A percentile compares a stretch with the other conserved stretches of the same genome.
These are phyloP conservation scores for Leucoagaricus sp. DNA, from an alignment of 1,284 basidiomycete species.

Conservation along the genomic window DNA sequence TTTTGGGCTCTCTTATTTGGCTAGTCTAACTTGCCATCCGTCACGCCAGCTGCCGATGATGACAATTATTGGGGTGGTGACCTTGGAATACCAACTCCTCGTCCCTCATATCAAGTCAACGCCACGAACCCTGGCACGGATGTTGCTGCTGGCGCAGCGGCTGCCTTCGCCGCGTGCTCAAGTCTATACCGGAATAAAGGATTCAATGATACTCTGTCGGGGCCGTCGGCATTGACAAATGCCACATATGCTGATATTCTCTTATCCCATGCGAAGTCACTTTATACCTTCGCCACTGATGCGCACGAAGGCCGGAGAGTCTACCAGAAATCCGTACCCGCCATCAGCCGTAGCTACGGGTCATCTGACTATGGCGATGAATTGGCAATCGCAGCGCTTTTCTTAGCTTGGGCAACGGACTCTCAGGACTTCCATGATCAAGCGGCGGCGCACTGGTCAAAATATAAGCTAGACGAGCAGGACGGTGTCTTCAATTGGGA, in stretches of 20 bases:
- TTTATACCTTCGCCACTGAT: constrained; percentile 75
- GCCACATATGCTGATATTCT: constrained; percentile 71
- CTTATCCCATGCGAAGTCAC: constrained; percentile 69
- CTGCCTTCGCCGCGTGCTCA: constrained; percentile 86
- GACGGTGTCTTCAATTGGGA: constrained; percentile 89
- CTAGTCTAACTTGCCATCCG: neutral
- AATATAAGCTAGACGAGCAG: constrained; percentile 55
- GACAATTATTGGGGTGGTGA: constrained; percentile 92
- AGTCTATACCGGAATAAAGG: constrained; percentile 68
- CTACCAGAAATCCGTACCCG: constrained; percentile 70
- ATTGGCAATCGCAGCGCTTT: constrained; percentile 71
- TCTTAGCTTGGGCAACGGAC: constrained; percentile 74
- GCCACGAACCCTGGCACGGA: constrained; percentile 85
- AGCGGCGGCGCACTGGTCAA: constrained; percentile 63
- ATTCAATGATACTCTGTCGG: constrained; percentile 52
- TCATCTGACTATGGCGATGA: constrained; percentile 77
- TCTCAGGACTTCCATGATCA: constrained; percentile 62
- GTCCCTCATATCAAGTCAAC: constrained; percentile 81
- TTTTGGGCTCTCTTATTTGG: neutral
- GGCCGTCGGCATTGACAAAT: constrained; percentile 72
- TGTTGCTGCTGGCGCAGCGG: constrained; percentile 78
- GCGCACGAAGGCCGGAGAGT: constrained; percentile 54
- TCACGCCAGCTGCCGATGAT: constrained; percentile 39
- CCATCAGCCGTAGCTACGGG: constrained; percentile 65
- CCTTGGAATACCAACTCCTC: constrained; percentile 69